A percentile compares a stretch with the other conserved stretches of the same genome.
Evolutionary conservation across 1,284 basidiomycete genomes (phyloP).

Genomic region (Inonotus obliquus): DNA sequence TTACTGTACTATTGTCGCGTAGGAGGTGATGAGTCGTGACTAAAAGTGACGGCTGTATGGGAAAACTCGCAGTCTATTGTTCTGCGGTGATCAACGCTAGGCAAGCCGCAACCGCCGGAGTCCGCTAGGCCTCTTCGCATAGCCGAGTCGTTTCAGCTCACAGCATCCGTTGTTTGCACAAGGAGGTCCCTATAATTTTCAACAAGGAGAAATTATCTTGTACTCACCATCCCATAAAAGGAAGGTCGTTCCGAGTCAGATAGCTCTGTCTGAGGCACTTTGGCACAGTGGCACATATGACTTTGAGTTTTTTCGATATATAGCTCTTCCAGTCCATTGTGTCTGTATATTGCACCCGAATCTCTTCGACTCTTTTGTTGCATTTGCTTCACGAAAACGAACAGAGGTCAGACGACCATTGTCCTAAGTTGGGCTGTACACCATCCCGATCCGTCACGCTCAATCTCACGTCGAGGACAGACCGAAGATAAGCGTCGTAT

Average conservation of each 20-base stretch:
- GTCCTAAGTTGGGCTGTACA: not conserved
- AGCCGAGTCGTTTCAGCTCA: slow-evolving; percentile 9
- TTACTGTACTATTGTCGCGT: slow-evolving; percentile 8
- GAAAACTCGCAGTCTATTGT: slow-evolving; percentile 16
- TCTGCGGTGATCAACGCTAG: slow-evolving; percentile 13
- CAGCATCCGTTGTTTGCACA: not conserved
- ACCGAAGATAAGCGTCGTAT: not conserved
- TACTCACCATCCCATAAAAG: not conserved
- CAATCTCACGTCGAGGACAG: too few relatives aligned
- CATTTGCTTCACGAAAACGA: not conserved
- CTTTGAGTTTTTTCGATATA: not conserved
- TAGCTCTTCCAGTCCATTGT: not conserved
- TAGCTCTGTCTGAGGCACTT: not conserved
- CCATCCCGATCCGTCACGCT: not conserved
- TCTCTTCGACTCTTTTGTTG: slow-evolving; percentile 1
- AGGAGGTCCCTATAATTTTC: not conserved
- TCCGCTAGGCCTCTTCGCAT: slow-evolving; percentile 1
- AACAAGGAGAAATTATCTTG: not conserved
- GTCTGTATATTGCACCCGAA: not conserved
- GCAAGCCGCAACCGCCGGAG: not conserved
- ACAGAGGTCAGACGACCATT: not conserved
- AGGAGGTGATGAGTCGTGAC: not conserved
- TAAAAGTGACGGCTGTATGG: slow-evolving; percentile 12
- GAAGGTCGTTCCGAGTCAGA: not conserved
- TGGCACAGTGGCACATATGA: not conserved